Evolutionary conservation across 148 eudicot species (phyloP), one percentile per base, ranked within the genome.

Genomic region (Persicaria tinctoria): DNA sequence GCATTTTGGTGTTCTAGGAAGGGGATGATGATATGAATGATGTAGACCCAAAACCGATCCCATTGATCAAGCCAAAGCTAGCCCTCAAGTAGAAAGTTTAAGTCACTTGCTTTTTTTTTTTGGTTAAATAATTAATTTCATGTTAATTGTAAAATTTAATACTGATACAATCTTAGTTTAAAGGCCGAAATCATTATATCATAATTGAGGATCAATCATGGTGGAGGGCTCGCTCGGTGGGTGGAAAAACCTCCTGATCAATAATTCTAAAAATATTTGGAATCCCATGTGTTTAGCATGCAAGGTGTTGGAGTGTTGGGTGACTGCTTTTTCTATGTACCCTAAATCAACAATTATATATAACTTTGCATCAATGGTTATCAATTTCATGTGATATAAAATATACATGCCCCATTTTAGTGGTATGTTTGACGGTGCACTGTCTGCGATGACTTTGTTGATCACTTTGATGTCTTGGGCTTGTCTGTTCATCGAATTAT

Each of bases 1-100:
- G 82, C 73, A 46, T 80, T 76, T 73, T 80, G 74, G 82, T 76
- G 82, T 53, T 80, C 82, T 73, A 75, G 73, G 12, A 76, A 76
- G 62, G 74, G 79, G 77, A 32, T 32, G 41, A 32, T 32, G 41
- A 32, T 32, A 66, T 51, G 68, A 5, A 66, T 51, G 68, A 5
- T 17, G 64, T 20, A 59, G 64, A 59, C 64, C 64, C 64, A 59
- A 50, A 2, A 32, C 2, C 41, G 41, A 57, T 17, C 63, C 63
- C 63, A 57, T 14, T 54, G 41, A n/a, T 54, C 5, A 17, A 54
- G 59, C 17, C 62, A 69, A 78, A 73, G 72, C 27, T 69, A 53
- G 60, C 53, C 38, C 32, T 46, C 68, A 27, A 60, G 68, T 60
- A 60, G 68, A 60, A 60, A 60, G 68, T 60, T 55, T 14, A 20